Conservation (phyloP, 148 eudicot genomes). For the Rhododendron henanense region DNA sequence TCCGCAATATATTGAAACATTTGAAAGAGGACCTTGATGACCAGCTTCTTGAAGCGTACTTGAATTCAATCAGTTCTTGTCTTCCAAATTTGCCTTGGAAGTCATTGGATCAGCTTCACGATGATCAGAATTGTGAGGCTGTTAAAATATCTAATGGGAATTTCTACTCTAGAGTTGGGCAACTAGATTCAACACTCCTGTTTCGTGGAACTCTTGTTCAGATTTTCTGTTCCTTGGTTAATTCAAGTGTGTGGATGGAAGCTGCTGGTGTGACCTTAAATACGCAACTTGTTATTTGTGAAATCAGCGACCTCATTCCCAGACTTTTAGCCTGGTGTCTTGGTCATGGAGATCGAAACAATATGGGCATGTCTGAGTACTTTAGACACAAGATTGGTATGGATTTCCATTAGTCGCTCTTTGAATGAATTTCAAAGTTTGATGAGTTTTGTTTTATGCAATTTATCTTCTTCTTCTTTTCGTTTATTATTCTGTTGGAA, state of each 20-base stretch:
- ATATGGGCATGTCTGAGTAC: constrained; percentile 40
- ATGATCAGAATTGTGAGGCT: constrained; percentile 10
- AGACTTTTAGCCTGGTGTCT: constrained; percentile 50
- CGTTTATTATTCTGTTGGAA: neutral
- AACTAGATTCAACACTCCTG: constrained; percentile 28
- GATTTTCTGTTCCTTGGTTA: constrained; percentile 62
- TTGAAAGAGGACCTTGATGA: constrained; percentile 44
- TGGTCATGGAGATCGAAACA: constrained; percentile 16
- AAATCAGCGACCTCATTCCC: constrained; percentile 46
- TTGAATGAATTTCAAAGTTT: neutral
- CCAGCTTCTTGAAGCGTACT: constrained; percentile 29
- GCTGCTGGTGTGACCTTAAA: constrained; percentile 20
- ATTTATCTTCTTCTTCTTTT: neutral
- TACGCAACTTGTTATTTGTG: constrained; percentile 25
- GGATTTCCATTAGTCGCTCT: constrained; percentile 6
- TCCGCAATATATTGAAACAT: constrained; percentile 49
- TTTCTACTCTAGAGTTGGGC: constrained; percentile 9
- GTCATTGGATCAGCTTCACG: constrained; percentile 23
- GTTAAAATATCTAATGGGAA: constrained; percentile 15
- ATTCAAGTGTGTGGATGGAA: constrained; percentile 20
- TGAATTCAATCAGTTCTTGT: constrained; percentile 25
- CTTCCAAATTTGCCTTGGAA: constrained; percentile 55
- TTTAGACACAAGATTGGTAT: constrained; percentile 88
- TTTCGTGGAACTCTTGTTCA: constrained; percentile 69
- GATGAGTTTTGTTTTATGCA: neutral